Base-by-base conservation (phyloP, 2,329 filamentous ascomycete species). In the Xylaria hypoxylon region DNA sequence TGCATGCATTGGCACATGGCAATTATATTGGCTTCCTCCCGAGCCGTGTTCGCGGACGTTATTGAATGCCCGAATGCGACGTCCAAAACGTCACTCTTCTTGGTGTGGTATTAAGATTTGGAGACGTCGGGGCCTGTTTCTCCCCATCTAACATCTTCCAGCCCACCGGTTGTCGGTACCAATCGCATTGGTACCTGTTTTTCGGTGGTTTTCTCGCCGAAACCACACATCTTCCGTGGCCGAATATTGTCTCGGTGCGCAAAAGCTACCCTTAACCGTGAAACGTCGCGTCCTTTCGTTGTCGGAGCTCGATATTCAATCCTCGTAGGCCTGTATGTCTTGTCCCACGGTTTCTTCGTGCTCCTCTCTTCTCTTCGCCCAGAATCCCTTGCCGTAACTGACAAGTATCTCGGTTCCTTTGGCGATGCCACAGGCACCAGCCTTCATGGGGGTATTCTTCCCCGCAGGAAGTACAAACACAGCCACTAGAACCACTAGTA, bases 381-480 rank as follows among this genome's bases (percentile, higher is more conserved):
- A 91, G 69, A 91, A 90, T 0, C 89, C 89, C 75, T 88, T 90
- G 5, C 88, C 89, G 72, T 91, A 90, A 70, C 86, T 90, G 13
- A 91, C 86, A 58, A 90, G 74, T 59, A 91, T 86, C 80, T 91
- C 89, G 67, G 89, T 83, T 1, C 88, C 88, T 77, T 86, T 88
- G 55, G 74, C 82, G 31, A 90, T 84, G 0, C 83, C 78, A n/a
- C 53, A 42, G 19, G 59, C 53, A 28, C 67, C 73, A 64, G 55
- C 75, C 76, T 73, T 74, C 65, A 75, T 77, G 33, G 74, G 75
- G 60, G 67, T 72, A 40, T 76, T 79, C 79, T 79, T 83, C 7
- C 82, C 79, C 6, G 79, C 80, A 0, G 79, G 79, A 38, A 88
- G 71, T 13, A 88, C 87, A 79, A 85, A 89, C 22, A 71, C 67